Conservation (phyloP, 75 land plant genomes). For the Pseudotsuga menziesii region DNA sequence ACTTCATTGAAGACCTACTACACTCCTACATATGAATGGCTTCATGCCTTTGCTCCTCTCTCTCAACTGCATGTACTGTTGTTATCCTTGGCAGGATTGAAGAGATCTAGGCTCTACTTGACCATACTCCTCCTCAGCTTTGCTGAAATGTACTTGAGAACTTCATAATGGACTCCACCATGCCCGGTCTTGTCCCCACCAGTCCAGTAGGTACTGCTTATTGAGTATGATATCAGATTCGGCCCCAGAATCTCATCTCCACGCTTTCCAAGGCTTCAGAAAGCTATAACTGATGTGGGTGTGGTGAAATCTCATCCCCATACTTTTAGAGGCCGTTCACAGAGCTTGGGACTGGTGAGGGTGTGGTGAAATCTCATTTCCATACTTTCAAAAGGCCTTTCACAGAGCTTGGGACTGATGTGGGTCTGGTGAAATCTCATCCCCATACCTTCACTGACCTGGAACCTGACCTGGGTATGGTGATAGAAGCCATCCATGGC, state of each 20-base stretch:
- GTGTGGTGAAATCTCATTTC: background rate
- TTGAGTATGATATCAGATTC: constrained; percentile 3
- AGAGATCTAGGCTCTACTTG: background rate
- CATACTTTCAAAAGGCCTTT: background rate
- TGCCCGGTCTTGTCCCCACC: background rate
- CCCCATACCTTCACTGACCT: background rate
- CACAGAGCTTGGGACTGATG: background rate
- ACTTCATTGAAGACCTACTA: background rate
- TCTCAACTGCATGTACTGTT: too few species aligned
- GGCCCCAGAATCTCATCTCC: constrained; percentile 9
- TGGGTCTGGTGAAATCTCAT: constrained; percentile 1
- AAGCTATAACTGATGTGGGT: constrained; percentile 2
- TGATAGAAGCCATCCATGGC: background rate
- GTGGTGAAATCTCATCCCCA: background rate
- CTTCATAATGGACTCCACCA: background rate
- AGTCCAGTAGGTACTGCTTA: background rate
- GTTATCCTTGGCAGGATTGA: background rate
- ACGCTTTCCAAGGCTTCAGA: background rate
- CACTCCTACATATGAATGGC: background rate
- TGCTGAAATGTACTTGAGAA: constrained; percentile 5
- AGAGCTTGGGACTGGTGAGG: background rate
- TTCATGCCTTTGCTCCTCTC: background rate
- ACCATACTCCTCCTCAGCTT: background rate
- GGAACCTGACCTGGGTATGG: background rate
- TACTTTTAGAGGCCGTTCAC: background rate